A percentile compares a stretch with the other conserved stretches of the same genome.
phyloP scores from a whole-genome alignment of 129 eudicot species.

The Arctium minus region DNA sequence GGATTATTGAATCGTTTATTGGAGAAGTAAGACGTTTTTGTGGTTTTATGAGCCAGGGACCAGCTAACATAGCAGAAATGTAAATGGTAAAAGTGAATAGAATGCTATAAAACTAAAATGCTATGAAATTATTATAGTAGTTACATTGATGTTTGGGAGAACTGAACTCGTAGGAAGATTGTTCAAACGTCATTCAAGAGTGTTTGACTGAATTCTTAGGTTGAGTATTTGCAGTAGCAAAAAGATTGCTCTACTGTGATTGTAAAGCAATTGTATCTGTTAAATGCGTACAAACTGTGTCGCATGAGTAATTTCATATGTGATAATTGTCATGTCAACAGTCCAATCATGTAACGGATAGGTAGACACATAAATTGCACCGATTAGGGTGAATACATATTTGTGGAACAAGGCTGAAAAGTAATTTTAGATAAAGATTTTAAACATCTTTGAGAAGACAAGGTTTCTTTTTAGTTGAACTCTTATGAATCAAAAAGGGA shows the following conservation, averaged over 20 bases:
- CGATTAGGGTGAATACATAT: background rate
- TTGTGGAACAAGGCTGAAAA: background rate
- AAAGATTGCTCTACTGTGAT: background rate
- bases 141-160: background rate
- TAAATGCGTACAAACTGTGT: background rate
- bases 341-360: background rate
- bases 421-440: background rate
- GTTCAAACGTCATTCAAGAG: background rate
- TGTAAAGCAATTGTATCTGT: background rate
- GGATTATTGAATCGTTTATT: background rate
- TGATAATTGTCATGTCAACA: background rate
- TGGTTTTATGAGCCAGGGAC: background rate
- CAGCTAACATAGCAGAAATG: background rate
- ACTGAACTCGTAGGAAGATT: background rate
- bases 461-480: background rate
- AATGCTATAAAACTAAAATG: background rate
- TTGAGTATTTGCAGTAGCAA: background rate
- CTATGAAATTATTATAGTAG: background rate
- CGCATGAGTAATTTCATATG: background rate
- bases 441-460: background rate
- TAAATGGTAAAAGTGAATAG: background rate
- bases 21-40: background rate
- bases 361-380: background rate
- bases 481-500: background rate
- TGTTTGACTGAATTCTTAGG: slow-evolving; percentile 7